Percentiles rank a stretch among this genome's conserved stretches.
phyloP scores from a whole-genome alignment of 2,329 filamentous ascomycete genomes.

The Aspergillus clavatus region DNA sequence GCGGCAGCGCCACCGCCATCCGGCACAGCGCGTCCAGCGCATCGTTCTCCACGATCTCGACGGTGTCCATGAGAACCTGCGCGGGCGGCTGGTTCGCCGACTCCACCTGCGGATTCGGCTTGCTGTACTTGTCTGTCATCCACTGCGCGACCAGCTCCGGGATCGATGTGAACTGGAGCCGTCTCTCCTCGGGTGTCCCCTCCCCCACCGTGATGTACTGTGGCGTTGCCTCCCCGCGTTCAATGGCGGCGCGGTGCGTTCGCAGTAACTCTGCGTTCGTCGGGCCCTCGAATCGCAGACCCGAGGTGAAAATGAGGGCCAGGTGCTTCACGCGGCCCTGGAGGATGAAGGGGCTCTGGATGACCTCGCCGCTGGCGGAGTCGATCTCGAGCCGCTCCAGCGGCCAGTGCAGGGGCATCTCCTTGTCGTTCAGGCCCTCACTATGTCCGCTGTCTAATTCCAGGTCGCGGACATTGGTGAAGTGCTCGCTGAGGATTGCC shows the following conservation, averaged over 20 bases:
- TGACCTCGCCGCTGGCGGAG: constrained; percentile 12
- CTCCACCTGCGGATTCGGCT: not conserved
- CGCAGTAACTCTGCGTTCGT: constrained; percentile 11
- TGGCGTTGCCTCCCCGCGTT: constrained; percentile 13
- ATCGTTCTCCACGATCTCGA: constrained; percentile 27
- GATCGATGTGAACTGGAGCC: constrained; percentile 13
- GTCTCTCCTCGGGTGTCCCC: constrained; percentile 6
- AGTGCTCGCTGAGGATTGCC: constrained; percentile 21
- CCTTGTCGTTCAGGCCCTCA: constrained; percentile 21
- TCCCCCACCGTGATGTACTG: constrained; percentile 6
- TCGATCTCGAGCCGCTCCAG: constrained; percentile 14
- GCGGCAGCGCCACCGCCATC: constrained; percentile 16
- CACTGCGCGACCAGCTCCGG: constrained; percentile 11
- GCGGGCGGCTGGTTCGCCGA: not conserved
- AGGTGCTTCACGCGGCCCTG: constrained; percentile 20
- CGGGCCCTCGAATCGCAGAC: constrained; percentile 22
- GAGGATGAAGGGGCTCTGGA: constrained; percentile 15
- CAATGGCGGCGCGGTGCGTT: constrained; percentile 12
- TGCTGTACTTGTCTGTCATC: constrained; percentile 11
- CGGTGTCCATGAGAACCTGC: constrained; percentile 6
- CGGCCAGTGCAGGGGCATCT: constrained; percentile 24
- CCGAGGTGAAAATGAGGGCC: constrained; percentile 14
- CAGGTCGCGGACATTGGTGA: constrained; percentile 16
- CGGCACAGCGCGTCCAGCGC: constrained; percentile 20
- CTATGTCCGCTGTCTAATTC: constrained; percentile 17